phyloP scores from a whole-genome alignment of 192 early-diverging fungal species.

The Allomyces arbusculus region DNA sequence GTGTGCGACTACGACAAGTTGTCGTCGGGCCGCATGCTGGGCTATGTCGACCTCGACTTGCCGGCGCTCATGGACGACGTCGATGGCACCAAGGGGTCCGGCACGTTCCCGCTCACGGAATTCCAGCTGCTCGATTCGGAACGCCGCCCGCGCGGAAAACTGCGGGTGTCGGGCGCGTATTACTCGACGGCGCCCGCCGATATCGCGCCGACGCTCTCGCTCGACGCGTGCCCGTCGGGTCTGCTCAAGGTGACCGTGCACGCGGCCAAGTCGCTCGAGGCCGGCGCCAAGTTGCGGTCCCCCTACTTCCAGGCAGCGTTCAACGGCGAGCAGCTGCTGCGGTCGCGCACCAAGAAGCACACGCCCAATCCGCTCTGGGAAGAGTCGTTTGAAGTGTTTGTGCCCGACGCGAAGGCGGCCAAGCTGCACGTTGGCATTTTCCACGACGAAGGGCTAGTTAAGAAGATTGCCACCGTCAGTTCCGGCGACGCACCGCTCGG shows the following conservation, averaged over 20 bases:
- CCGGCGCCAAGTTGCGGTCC: conserved; percentile 4
- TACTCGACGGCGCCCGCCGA: not conserved
- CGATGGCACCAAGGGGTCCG: not conserved
- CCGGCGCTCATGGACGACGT: not conserved
- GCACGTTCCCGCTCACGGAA: not conserved
- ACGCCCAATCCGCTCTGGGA: conserved; percentile 70
- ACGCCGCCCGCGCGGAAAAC: not conserved
- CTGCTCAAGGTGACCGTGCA: conserved; percentile 18
- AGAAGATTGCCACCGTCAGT: conserved; percentile 9
- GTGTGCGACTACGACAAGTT: not conserved
- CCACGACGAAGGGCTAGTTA: conserved; percentile 27
- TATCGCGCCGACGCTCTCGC: not conserved
- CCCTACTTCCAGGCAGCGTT: conserved; percentile 32
- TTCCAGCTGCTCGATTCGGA: not conserved
- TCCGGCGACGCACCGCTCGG: conserved; percentile 7
- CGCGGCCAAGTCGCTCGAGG: conserved; percentile 19
- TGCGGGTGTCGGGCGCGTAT: not conserved
- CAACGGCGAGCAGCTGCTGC: conserved; percentile 22
- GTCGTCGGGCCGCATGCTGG: not conserved
- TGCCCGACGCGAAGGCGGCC: conserved; percentile 41
- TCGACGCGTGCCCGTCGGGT: conserved; percentile 8
- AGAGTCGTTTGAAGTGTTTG: conserved; percentile 41
- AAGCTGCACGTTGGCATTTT: conserved; percentile 21
- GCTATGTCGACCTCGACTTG: not conserved
- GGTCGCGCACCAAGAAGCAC: conserved; percentile 44